Evolutionary conservation across 2,329 filamentous ascomycete species (phyloP).

Genomic region (Didymella segeticola): DNA sequence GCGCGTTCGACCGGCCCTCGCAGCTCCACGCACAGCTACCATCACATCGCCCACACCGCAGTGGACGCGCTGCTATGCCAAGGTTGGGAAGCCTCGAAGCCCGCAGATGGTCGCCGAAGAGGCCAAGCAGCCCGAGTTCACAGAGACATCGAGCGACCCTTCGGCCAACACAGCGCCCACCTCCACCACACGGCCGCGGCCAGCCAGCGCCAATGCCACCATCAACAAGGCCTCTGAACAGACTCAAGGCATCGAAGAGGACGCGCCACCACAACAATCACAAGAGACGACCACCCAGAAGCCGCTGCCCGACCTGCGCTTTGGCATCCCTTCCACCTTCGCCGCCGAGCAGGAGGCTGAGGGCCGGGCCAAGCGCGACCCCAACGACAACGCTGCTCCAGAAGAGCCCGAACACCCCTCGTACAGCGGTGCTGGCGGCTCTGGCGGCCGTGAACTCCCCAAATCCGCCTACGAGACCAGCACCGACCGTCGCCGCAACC

Average conservation of each 20-base stretch:
- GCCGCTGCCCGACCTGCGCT: slow-evolving; percentile 87
- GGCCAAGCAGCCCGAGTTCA: slow-evolving; percentile 47
- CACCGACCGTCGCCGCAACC: slow-evolving; percentile 79
- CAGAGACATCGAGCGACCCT: slow-evolving; percentile 26
- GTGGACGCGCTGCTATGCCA: slow-evolving; percentile 37
- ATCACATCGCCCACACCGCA: slow-evolving; percentile 39
- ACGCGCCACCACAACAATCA: slow-evolving; percentile 41
- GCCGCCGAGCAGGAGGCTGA: slow-evolving; percentile 68
- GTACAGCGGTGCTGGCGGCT: slow-evolving; percentile 63
- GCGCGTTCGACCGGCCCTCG: slow-evolving; percentile 36
- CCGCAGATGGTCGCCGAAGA: slow-evolving; percentile 37
- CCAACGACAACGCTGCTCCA: slow-evolving; percentile 50
- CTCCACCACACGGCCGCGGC: slow-evolving; percentile 23
- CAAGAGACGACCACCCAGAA: slow-evolving; percentile 65
- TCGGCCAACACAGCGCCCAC: slow-evolving; percentile 29
- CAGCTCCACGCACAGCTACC: slow-evolving; percentile 32
- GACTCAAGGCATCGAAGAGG: slow-evolving; percentile 33
- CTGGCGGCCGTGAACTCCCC: slow-evolving; percentile 71
- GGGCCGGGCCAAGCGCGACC: slow-evolving; percentile 37
- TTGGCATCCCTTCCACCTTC: slow-evolving; percentile 91
- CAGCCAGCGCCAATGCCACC: slow-evolving; percentile 23
- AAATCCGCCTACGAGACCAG: slow-evolving; percentile 89
- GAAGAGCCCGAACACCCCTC: slow-evolving; percentile 57
- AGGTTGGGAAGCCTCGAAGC: slow-evolving; percentile 16
- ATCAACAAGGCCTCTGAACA: slow-evolving; percentile 29